These are phyloP conservation scores for Aspergillus tubingensis DNA, from an alignment of 2,329 filamentous ascomycete species.

Conservation along the genomic window DNA sequence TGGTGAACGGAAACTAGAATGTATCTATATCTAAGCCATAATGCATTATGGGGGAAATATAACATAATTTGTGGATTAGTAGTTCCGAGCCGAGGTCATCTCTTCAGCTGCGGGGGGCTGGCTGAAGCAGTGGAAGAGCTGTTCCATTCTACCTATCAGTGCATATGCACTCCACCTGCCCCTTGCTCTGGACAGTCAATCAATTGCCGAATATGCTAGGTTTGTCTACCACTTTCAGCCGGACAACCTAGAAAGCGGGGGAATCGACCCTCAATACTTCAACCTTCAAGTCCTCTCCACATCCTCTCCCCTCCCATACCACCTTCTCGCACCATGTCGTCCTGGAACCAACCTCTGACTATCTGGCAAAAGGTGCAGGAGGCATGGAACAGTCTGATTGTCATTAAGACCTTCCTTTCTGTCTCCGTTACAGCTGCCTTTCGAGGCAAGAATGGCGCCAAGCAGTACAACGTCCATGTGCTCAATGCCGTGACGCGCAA, in stretches of 20 bases:
- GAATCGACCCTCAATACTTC: neutral
- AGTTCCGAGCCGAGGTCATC: neutral
- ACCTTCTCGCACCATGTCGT: constrained; percentile 16
- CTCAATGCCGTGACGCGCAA: constrained; percentile 33
- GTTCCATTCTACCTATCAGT: no score
- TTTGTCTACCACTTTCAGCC: neutral
- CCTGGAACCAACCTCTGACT: constrained; percentile 25
- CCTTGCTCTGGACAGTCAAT: no score
- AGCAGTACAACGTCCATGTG: constrained; percentile 39
- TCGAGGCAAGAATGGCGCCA: constrained; percentile 40
- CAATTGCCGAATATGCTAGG: no score
- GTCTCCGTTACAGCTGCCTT: constrained; percentile 40
- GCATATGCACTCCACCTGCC: no score
- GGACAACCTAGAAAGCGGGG: neutral
- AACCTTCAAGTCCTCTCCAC: neutral
- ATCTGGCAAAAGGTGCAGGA: constrained; percentile 33
- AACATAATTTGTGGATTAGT: neutral
- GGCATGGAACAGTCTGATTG: constrained; percentile 19
- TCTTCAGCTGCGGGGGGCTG: neutral
- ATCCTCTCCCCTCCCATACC: neutral
- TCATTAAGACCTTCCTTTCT: constrained; percentile 30
- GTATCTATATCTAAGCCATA: neutral
- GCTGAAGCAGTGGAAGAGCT: no score
- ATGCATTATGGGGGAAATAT: no score
- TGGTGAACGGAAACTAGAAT: constrained; percentile 38